Evolutionary conservation across 495 filamentous ascomycete genomes (phyloP).

Genomic region (Penicillium manginii): DNA sequence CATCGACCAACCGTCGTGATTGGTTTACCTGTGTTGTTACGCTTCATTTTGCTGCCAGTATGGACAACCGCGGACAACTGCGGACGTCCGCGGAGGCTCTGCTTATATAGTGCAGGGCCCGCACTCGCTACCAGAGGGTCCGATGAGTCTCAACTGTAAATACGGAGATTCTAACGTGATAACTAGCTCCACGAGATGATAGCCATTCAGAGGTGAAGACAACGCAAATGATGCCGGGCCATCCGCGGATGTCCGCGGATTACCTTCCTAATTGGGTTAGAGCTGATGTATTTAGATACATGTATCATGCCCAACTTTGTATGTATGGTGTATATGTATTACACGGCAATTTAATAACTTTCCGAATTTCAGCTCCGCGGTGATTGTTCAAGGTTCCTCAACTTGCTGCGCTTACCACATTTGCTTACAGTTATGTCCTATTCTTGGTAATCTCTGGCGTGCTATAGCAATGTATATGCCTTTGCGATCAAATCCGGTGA

Average conservation of each 20-base stretch:
- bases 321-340: background rate
- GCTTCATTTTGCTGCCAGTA: slow-evolving; percentile 24
- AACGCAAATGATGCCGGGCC: background rate
- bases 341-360: background rate
- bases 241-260: slow-evolving; percentile 17
- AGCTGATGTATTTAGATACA: background rate
- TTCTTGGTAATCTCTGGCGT: background rate
- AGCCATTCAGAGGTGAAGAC: background rate
- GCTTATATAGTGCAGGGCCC: background rate
- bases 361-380: background rate
- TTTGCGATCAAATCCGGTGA: slow-evolving; percentile 10
- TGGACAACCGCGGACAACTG: slow-evolving; percentile 10
- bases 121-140: background rate
- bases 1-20: slow-evolving; percentile 20
- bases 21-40: slow-evolving; percentile 15
- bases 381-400: background rate
- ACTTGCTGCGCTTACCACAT: background rate
- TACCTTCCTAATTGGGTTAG: slow-evolving; percentile 8
- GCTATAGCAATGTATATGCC: slow-evolving; percentile 19
- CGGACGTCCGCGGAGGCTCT: slow-evolving; percentile 13
- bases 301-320: background rate
- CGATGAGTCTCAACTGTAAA: background rate
- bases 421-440: background rate
- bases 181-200: background rate
- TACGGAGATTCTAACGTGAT: background rate